Conservation (phyloP, 257 asterid genomes). For the Fraxinus pennsylvanica region DNA sequence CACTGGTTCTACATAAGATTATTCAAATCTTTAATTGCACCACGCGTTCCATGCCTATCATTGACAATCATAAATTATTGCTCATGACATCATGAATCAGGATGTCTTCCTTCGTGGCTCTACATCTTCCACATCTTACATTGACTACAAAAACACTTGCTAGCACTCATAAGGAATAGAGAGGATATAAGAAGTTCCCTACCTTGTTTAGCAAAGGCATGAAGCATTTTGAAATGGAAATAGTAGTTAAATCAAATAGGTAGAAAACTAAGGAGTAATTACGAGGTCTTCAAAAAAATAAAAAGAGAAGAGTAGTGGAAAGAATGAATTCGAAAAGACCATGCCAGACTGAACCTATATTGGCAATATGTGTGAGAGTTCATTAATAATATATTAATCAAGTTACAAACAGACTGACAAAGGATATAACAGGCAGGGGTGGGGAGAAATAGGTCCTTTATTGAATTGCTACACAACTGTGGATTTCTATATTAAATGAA, state of each 20-base stretch:
- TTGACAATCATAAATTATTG: background rate
- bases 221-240: background rate
- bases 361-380: background rate
- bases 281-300: no score
- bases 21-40: background rate
- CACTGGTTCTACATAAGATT: no score
- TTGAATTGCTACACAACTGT: background rate
- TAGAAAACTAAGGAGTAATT: background rate
- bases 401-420: background rate
- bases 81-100: background rate
- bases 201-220: background rate
- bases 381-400: background rate
- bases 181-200: background rate
- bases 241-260: background rate
- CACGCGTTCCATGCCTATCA: background rate
- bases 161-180: background rate
- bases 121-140: background rate
- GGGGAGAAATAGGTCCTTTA: background rate
- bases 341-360: background rate
- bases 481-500: background rate
- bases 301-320: background rate
- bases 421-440: background rate
- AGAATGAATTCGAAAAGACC: background rate
- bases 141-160: no score
- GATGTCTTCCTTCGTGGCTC: background rate